A percentile compares a stretch with the other conserved stretches of the same genome.
These are phyloP conservation scores for Suillus subaureus DNA, from an alignment of 768 basidiomycete genomes.

Conservation along the genomic window DNA sequence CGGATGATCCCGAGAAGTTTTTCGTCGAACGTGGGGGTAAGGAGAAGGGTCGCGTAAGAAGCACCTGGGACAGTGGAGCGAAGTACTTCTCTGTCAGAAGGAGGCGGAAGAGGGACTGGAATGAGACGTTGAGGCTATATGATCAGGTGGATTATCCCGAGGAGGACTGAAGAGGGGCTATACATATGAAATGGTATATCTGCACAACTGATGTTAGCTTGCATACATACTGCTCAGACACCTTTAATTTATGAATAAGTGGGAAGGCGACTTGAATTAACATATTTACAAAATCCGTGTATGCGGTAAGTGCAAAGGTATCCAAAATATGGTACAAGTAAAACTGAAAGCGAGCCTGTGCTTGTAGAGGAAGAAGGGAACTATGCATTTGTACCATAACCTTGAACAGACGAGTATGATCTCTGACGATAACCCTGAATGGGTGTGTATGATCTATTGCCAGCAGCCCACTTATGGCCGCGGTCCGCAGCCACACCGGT, in stretches of 20 bases:
- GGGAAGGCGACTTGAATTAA: neutral
- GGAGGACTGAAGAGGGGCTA: slow-evolving; percentile 47
- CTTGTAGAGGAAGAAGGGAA: neutral
- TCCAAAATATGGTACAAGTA: slow-evolving; percentile 1
- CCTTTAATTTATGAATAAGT: neutral
- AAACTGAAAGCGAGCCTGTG: neutral
- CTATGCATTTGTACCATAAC: neutral
- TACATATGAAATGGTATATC: no score
- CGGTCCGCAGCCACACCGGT: slow-evolving; percentile 59
- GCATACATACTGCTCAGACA: neutral
- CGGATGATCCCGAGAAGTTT: slow-evolving; percentile 67
- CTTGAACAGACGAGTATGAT: slow-evolving; percentile 48
- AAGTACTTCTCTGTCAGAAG: slow-evolving; percentile 81
- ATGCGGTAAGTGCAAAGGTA: neutral
- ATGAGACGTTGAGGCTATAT: slow-evolving; percentile 79
- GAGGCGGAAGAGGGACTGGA: slow-evolving; percentile 87
- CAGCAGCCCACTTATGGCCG: slow-evolving; percentile 71
- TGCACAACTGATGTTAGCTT: neutral
- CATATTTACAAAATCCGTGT: neutral
- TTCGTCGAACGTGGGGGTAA: slow-evolving; percentile 59
- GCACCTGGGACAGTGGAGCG: slow-evolving; percentile 68
- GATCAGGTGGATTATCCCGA: slow-evolving; percentile 83
- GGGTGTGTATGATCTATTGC: slow-evolving; percentile 63
- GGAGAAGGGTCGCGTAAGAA: slow-evolving; percentile 70
- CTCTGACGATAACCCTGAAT: slow-evolving; percentile 31